Conservation (phyloP, 73 alveolate species). For the Chromera velia region DNA sequence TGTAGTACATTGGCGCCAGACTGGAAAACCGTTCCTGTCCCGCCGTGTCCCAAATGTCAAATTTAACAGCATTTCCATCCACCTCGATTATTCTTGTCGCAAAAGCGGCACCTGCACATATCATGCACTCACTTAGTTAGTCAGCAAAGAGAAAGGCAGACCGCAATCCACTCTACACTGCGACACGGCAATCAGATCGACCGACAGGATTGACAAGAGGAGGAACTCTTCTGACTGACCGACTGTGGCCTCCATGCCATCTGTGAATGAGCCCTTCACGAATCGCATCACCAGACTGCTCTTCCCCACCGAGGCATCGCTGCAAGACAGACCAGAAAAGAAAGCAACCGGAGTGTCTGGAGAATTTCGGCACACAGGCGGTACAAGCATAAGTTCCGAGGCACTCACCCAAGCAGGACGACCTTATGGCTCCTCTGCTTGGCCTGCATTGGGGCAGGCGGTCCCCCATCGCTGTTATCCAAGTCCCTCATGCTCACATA, state of each 20-base stretch:
- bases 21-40: slow-evolving; percentile 75
- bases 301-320: not conserved
- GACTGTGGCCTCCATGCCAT: not conserved
- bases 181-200: too few species aligned
- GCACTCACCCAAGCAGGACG: not conserved
- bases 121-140: not conserved
- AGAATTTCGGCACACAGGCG: too few species aligned
- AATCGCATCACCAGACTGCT: not conserved
- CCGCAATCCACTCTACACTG: not conserved
- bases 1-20: slow-evolving; percentile 66
- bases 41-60: slow-evolving; percentile 79
- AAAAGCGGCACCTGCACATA: not conserved
- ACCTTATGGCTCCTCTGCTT: not conserved
- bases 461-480: too few species aligned
- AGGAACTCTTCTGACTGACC: too few species aligned
- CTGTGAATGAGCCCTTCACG: not conserved
- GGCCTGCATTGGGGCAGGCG: not conserved
- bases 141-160: not conserved
- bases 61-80: slow-evolving; percentile 43
- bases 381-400: too few species aligned
- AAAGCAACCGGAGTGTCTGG: not conserved
- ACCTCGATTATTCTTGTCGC: not conserved
- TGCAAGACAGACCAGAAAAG: too few species aligned
- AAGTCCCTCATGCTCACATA: too few species aligned
- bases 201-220: too few species aligned